These are phyloP conservation scores for Saturnispora hagleri DNA, from an alignment of 805 yeast species.

Conservation along the genomic window DNA sequence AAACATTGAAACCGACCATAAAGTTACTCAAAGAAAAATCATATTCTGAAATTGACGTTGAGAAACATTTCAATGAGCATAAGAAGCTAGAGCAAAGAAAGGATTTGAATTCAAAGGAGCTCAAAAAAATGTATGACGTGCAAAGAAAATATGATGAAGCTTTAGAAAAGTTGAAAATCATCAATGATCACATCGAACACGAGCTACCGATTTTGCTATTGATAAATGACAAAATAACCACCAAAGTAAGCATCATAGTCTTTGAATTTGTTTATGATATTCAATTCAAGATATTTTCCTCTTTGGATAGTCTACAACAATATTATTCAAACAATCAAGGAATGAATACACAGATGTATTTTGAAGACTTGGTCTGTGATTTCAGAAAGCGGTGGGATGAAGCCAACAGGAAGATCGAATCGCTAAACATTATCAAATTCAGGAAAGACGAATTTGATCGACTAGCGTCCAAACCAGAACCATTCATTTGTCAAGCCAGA, in stretches of 20 bases:
- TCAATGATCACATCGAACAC: conserved; percentile 32
- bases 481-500: conserved; percentile 8
- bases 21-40: conserved; percentile 20
- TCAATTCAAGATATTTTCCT: conserved; percentile 17
- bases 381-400: neutral
- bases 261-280: conserved; percentile 27
- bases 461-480: neutral
- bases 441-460: neutral
- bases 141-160: conserved; percentile 25
- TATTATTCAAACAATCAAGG: conserved; percentile 2
- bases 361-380: conserved; percentile 6
- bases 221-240: conserved; percentile 25
- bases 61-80: conserved; percentile 15
- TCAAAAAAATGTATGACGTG: conserved; percentile 26
- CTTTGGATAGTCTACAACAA: conserved; percentile 6
- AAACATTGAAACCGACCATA: conserved; percentile 15
- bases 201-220: conserved; percentile 40
- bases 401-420: neutral
- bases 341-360: conserved; percentile 4
- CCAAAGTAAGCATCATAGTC: conserved; percentile 13
- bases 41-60: conserved; percentile 18
- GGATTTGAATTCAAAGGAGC: conserved; percentile 31
- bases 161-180: conserved; percentile 29
- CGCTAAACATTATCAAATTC: conserved; percentile 2
- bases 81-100: conserved; percentile 17